Evolutionary conservation across 1,284 basidiomycete species (phyloP), one percentile per base, ranked within the genome.

Genomic region (Ceratobasidium sp.): DNA sequence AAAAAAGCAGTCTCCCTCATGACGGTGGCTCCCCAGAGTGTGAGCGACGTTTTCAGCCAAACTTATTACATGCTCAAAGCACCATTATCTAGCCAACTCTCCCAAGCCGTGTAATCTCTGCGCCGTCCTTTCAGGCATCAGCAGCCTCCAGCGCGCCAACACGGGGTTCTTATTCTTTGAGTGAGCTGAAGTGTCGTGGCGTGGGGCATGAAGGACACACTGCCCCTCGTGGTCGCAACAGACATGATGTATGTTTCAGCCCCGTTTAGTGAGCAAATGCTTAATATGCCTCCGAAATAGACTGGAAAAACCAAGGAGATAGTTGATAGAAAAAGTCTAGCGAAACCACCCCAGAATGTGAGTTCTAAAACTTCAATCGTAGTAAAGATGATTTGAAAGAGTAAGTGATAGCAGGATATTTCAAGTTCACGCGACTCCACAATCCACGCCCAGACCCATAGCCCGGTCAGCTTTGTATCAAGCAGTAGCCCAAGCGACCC

Each of bases 401-500:
- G 38, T 50, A 7, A 9, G 5, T 44, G 40, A 5, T 26, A 13
- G 20, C 28, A 74, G 70, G 70, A 74, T n/a, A 61, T 59, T 6
- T 74, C 70, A 28, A 74, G 59, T n/a, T 50, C 42, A 23, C 64
- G 20, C 26, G 62, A 57, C 15, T 57, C n/a, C 13, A 62, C 70
- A 28, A 59, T 74, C 13, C 57, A 6, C 9, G 64, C 70, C 23
- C 70, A 57, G n/a, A 74, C 20, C 57, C 28, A 52, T 42, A 57
- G 40, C 33, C 70, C 57, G n/a, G 28, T 46, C 20, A 52, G 17
- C 17, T 48, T 68, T 68, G n/a, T 26, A 17, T 46, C 66, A 33
- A 28, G 23, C n/a, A 64, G 44, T 20, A 57, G 20, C 42, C 42
- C 46, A 4, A 5, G 20, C 17, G 62, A 40, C n/a, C n/a, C 44